Conservation (phyloP, 352 stramenopile species). For the Hyaloperonospora brassicae region DNA sequence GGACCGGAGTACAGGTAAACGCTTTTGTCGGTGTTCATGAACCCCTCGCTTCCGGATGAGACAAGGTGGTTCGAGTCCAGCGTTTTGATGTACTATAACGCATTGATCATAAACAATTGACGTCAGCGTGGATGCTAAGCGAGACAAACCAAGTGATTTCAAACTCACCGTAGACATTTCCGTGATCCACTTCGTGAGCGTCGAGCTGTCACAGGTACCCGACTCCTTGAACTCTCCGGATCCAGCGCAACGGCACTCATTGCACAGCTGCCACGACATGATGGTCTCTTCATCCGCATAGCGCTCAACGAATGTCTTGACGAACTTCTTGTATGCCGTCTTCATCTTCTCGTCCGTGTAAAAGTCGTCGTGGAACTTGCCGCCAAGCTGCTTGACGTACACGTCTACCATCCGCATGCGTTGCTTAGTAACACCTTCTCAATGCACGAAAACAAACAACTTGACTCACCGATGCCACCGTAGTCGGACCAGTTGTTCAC, state of each 20-base stretch:
- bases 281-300: constrained; percentile 22
- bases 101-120: neutral
- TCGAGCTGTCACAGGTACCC: constrained; percentile 19
- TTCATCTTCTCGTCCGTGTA: constrained; percentile 28
- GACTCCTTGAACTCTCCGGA: constrained; percentile 22
- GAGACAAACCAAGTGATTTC: constrained; percentile 1
- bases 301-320: constrained; percentile 21
- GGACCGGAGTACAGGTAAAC: constrained; percentile 31
- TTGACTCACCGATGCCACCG: constrained; percentile 23
- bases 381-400: constrained; percentile 22
- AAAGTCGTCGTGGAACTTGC: constrained; percentile 29
- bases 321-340: constrained; percentile 26
- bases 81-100: constrained; percentile 26
- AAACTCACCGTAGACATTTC: constrained; percentile 21
- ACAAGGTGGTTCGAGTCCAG: constrained; percentile 30
- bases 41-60: constrained; percentile 24
- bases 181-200: constrained; percentile 23
- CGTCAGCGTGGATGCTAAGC: neutral
- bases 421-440: too few species aligned
- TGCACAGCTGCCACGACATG: constrained; percentile 25
- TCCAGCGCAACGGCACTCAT: constrained; percentile 17
- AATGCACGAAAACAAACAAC: too few species aligned
- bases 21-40: constrained; percentile 30
- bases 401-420: neutral
- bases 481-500: constrained; percentile 36